These are phyloP conservation scores for Botrytis fabae DNA, from an alignment of 2,329 filamentous ascomycete species.

Conservation along the genomic window DNA sequence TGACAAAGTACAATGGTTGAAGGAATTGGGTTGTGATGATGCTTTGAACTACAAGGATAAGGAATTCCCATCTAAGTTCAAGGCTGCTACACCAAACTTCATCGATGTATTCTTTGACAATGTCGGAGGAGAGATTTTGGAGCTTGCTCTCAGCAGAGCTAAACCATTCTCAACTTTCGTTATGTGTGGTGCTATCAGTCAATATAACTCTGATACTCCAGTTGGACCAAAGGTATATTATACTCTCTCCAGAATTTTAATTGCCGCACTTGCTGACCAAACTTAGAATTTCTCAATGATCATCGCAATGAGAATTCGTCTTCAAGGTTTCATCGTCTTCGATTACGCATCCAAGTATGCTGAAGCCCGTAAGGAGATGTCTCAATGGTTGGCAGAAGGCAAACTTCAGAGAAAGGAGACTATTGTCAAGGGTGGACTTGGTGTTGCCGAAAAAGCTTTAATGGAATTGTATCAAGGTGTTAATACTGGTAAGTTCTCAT, in stretches of 20 bases:
- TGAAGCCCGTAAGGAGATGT: constrained; percentile 59
- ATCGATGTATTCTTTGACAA: constrained; percentile 76
- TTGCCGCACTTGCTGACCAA: constrained; percentile 24
- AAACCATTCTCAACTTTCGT: constrained; percentile 64
- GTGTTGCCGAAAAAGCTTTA: constrained; percentile 62
- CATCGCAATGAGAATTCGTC: constrained; percentile 56
- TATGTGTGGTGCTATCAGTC: constrained; percentile 69
- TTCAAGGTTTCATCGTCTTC: constrained; percentile 74
- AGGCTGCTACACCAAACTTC: constrained; percentile 57
- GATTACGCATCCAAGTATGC: constrained; percentile 62
- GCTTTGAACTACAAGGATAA: constrained; percentile 69
- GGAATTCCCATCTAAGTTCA: constrained; percentile 61
- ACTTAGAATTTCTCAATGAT: constrained; percentile 53
- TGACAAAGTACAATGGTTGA: constrained; percentile 68
- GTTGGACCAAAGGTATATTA: constrained; percentile 53
- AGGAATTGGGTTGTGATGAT: constrained; percentile 64
- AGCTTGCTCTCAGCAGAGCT: constrained; percentile 64
- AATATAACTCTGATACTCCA: constrained; percentile 62
- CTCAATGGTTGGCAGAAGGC: constrained; percentile 68
- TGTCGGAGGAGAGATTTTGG: constrained; percentile 70
- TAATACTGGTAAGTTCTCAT: constrained; percentile 59
- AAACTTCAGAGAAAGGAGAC: constrained; percentile 72
- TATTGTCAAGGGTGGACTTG: constrained; percentile 67
- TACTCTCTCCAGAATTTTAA: background rate
- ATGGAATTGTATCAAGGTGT: constrained; percentile 64